Evolutionary conservation across 306 rosid species (phyloP), one percentile per base, ranked within the genome.

Genomic region (Sesbania bispinosa): DNA sequence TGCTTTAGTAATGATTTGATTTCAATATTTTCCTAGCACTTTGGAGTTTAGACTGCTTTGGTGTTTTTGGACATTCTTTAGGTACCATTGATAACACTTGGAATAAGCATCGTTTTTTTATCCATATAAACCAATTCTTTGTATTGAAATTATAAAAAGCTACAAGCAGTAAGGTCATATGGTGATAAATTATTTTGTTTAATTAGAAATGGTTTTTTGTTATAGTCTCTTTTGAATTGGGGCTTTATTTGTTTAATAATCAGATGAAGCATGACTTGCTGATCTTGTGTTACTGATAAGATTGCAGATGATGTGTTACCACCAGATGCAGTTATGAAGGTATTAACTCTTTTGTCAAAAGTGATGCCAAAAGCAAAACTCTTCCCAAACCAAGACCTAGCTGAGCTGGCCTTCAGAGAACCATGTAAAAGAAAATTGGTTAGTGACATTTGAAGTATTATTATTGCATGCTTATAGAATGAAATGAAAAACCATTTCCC

Each of bases 251-350:
- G 43, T 60, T 4, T 8, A 70, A 14, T 21, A 64, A 51, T 8
- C 45, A 27, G 58, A 51, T 11, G 26, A 53, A 68, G 54, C 45
- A 61, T 78, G 62, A 63, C 80, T 69, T 77, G 67, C 84, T 85
- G 78, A 83, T 79, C 69, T 75, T 86, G 41, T 76, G 59, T 81
- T 75, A 71, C 61, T 73, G 77, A 64, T 73, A 80, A 93, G 98
- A 89, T 94, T 83, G 88, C 89, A 81, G 98, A 87, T 8, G 90
- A 83, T 13, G 82, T 94, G 77, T 69, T 77, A 33, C 98, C 97
- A 48, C 71, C 98, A 9, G 81, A 80, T 2, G 82, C 84, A 21
- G 83, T 84, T 71, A 62, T 77, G 87, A 90, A 86, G 82, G 81
- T 18, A 4, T 62, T 90, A 69, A 79, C 71, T 30, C 45, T 81